Percentiles rank a stretch among this genome's conserved stretches.
phyloP scores from a whole-genome alignment of 2,329 filamentous ascomycete species.

The Monilinia vaccinii-corymbosi region DNA sequence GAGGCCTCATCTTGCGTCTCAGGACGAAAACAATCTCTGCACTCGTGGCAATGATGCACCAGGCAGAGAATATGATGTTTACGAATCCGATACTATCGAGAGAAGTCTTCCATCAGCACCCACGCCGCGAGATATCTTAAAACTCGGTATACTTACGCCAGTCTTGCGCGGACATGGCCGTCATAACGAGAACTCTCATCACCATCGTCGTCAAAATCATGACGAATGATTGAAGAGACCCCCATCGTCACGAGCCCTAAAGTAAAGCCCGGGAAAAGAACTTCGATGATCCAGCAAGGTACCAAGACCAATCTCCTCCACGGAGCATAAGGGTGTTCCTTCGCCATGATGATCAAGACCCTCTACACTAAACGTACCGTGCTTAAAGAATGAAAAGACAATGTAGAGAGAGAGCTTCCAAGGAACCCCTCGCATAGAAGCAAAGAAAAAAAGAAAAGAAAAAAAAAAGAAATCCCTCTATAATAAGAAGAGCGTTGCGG shows the following conservation, averaged over 20 bases:
- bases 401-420: not conserved
- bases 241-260: not conserved
- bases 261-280: not conserved
- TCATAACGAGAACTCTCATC: not conserved
- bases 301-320: slow-evolving; percentile 4
- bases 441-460: not conserved
- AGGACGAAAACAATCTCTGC: slow-evolving; percentile 23
- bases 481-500: not conserved
- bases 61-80: not conserved
- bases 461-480: not conserved
- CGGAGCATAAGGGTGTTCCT: slow-evolving; percentile 7
- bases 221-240: not conserved
- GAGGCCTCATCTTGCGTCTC: slow-evolving; percentile 18
- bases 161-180: not conserved
- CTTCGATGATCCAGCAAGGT: slow-evolving; percentile 8
- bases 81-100: not conserved
- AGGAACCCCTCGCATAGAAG: not conserved
- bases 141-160: not conserved
- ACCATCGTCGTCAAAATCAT: not conserved
- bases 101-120: not conserved
- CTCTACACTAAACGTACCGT: not conserved
- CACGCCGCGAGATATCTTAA: too few relatives aligned
- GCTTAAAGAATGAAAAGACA: not conserved
- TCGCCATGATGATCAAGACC: not conserved
- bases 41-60: slow-evolving; percentile 20